These are phyloP conservation scores for Beta corolliflora DNA, from an alignment of 179 eudicot species.

Conservation along the genomic window DNA sequence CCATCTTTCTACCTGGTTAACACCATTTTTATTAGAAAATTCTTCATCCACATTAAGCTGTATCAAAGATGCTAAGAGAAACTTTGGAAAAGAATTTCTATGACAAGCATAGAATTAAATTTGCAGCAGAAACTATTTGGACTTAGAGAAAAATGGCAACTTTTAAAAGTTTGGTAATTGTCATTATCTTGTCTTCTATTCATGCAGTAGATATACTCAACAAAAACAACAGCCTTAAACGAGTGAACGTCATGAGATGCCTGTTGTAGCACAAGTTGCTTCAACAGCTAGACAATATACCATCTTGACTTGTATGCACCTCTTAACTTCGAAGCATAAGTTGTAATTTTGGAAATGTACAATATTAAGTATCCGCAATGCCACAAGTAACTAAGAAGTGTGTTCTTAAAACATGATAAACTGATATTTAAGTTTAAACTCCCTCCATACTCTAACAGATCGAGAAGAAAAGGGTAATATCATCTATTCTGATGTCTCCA, in stretches of 20 bases:
- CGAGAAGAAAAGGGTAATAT: not conserved
- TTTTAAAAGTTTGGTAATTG: not conserved
- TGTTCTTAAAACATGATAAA: too few relatives aligned
- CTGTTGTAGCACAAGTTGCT: not conserved
- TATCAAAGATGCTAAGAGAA: not conserved
- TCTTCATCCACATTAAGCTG: not conserved
- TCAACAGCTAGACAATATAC: not conserved
- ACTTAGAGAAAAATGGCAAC: not conserved
- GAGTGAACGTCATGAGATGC: not conserved
- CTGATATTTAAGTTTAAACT: too few relatives aligned
- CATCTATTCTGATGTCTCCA: too few relatives aligned
- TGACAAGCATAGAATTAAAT: not conserved
- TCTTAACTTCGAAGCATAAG: not conserved
- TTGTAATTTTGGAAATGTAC: too few relatives aligned
- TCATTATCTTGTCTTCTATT: not conserved
- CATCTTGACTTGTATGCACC: not conserved
- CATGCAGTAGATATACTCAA: not conserved
- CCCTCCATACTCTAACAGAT: not conserved
- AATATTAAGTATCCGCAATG: too few relatives aligned
- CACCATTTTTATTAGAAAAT: not conserved
- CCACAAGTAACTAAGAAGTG: too few relatives aligned
- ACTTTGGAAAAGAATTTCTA: not conserved
- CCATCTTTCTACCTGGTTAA: constrained; percentile 89
- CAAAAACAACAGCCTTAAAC: not conserved
- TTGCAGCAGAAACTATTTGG: not conserved